Evolutionary conservation across 163 green algal genomes (phyloP), one percentile per base, ranked within the genome.

Genomic region (Scenedesmus sp.): DNA sequence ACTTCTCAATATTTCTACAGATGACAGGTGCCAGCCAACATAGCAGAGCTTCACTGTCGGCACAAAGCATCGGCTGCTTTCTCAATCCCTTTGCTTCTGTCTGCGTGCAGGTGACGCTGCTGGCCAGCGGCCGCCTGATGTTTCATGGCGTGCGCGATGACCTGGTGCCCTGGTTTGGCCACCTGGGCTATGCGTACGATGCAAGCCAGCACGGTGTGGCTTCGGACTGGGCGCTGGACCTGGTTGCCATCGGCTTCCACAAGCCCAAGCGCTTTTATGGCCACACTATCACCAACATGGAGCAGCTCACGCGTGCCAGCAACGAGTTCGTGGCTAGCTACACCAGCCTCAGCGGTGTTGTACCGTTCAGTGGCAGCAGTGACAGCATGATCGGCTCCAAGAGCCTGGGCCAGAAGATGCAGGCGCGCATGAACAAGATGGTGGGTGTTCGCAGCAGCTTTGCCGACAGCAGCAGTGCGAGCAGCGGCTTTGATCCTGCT

Each of bases 221-320:
- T 4, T 90, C 91, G 0, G 95, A 97, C 92, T 97, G 95, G 95
- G 91, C 94, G 9, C 94, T 97, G 66, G 94, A 96, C 91, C 86
- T 96, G 23, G 94, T 97, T 52, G 94, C 93, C 82, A 94, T 96
- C 57, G 93, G 91, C 67, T 97, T 97, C 84, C 74, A 88, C 67
- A 96, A 95, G 84, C 94, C 94, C 34, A 83, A 94, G 90, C 85
- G 77, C 85, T 94, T 90, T 55, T 95, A 94, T 62, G 93, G 93
- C 73, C 82, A 94, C 67, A 95, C 91, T 74, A 94, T 95, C 82
- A 85, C 54, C 82, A 92, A 26, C 59, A 74, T 62, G 7, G 87
- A 93, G 76, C 77, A 95, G 57, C 57, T 95, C 8, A 34, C 91
- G 10, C 55, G 82, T 1, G 93, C 94, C 18, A 91, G 91, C 57